These are phyloP conservation scores for Xerocomellus chrysenteron DNA, from an alignment of 768 basidiomycete genomes.

Conservation along the genomic window DNA sequence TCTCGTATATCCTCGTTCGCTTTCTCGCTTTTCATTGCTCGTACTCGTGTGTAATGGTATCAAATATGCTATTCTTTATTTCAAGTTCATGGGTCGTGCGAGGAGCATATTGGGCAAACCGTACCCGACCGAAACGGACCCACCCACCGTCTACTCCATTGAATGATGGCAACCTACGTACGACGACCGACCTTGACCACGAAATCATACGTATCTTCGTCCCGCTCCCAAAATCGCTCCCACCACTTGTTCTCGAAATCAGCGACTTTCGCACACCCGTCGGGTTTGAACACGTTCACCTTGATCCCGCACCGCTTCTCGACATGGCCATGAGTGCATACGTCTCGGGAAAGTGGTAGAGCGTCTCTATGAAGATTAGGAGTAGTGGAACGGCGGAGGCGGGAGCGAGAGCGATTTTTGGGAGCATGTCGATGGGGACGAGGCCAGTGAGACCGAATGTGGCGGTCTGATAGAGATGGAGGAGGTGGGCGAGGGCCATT, in stretches of 20 bases:
- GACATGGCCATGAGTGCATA: conserved; percentile 84
- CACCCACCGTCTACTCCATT: too few relatives aligned
- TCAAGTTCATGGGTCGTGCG: too few relatives aligned
- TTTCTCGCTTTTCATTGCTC: too few relatives aligned
- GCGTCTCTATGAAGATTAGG: conserved; percentile 93
- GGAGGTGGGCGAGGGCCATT: conserved; percentile 78
- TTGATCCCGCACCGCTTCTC: conserved; percentile 69
- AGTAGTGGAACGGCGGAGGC: conserved; percentile 51
- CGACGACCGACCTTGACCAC: conserved; percentile 71
- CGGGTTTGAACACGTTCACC: conserved; percentile 78
- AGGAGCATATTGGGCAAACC: too few relatives aligned
- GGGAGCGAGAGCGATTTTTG: conserved; percentile 55
- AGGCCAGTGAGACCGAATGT: conserved; percentile 96
- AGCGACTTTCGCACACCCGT: conserved; percentile 57
- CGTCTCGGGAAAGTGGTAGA: conserved; percentile 95
- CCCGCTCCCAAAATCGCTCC: conserved; percentile 78
- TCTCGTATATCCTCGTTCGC: too few relatives aligned
- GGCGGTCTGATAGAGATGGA: conserved; percentile 87
- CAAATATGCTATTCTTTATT: too few relatives aligned
- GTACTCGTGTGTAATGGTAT: too few relatives aligned
- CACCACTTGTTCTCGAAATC: conserved; percentile 85
- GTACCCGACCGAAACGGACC: too few relatives aligned
- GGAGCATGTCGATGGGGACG: conserved; percentile 92
- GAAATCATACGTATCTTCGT: conserved; percentile 89
- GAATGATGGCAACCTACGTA: too few relatives aligned